A percentile compares a stretch with the other conserved stretches of the same genome.
Conservation (phyloP, 1,139 yeast genomes). For the Sugiyamaella castrensis region DNA sequence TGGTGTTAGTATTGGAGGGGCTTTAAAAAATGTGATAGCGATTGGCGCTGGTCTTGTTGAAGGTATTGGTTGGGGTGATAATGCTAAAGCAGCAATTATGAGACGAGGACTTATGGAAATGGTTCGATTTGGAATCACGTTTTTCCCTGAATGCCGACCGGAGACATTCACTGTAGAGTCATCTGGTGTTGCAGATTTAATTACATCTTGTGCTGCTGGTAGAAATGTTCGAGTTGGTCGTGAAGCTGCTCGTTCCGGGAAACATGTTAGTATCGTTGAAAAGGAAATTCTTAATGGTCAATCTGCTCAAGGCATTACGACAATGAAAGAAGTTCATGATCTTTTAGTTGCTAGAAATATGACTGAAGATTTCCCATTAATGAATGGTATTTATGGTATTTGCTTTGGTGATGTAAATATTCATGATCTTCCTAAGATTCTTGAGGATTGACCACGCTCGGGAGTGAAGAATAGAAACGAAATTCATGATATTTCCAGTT, state of each 20-base stretch:
- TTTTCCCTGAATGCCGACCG: conserved; percentile 66
- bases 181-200: conserved; percentile 95
- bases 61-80: conserved; percentile 97
- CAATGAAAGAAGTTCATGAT: conserved; percentile 86
- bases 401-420: conserved; percentile 63
- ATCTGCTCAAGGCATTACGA: conserved; percentile 89
- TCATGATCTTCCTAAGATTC: conserved; percentile 34
- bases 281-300: conserved; percentile 83
- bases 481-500: too few relatives aligned
- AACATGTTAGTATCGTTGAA: conserved; percentile 76
- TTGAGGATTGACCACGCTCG: conserved; percentile 20
- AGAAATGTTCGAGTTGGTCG: conserved; percentile 88
- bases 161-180: conserved; percentile 85
- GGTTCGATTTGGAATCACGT: conserved; percentile 74
- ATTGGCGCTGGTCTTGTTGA: conserved; percentile 93
- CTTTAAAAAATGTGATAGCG: conserved; percentile 90
- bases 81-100: conserved; percentile 94
- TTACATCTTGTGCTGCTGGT: conserved; percentile 96
- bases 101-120: conserved; percentile 88
- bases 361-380: conserved; percentile 76
- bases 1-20: conserved; percentile 93
- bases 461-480: too few relatives aligned
- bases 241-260: conserved; percentile 57
- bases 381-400: conserved; percentile 80
- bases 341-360: conserved; percentile 61